Evolutionary conservation across 2,329 filamentous ascomycete species (phyloP).

Genomic region (Albifimbria verrucaria): DNA sequence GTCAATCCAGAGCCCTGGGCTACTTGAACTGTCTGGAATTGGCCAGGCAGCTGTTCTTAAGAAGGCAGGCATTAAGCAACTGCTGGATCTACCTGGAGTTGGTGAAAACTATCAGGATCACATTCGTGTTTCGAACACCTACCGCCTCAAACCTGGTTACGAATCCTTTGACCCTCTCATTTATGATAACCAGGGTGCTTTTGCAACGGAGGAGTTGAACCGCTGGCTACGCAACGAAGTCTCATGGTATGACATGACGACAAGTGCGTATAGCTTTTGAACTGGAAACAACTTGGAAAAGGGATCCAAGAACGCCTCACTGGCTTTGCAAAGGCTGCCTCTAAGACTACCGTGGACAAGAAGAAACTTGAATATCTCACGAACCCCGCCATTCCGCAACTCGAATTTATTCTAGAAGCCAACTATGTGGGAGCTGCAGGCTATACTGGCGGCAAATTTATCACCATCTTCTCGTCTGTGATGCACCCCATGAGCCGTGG

Average conservation of each 20-base stretch:
- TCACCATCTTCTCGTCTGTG: conserved; percentile 53
- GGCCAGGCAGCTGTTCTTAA: not conserved
- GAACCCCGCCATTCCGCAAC: conserved; percentile 19
- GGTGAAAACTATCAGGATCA: not conserved
- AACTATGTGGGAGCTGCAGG: conserved; percentile 26
- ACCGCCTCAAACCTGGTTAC: not conserved
- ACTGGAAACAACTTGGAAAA: not conserved
- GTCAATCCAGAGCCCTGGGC: not conserved
- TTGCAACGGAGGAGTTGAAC: not conserved
- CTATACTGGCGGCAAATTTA: conserved; percentile 27
- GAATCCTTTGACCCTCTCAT: not conserved
- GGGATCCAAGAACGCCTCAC: not conserved
- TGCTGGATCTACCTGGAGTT: not conserved
- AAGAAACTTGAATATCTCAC: conserved; percentile 38
- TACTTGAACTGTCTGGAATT: not conserved
- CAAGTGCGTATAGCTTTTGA: conserved; percentile 1
- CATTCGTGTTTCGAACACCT: not conserved
- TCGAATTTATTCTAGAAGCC: conserved; percentile 25
- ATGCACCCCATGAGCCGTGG: conserved; percentile 53
- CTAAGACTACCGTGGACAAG: conserved; percentile 27
- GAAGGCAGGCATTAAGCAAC: not conserved
- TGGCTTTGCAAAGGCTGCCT: conserved; percentile 15
- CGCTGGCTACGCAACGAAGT: conserved; percentile 2
- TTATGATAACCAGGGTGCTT: not conserved
- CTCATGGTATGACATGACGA: conserved; percentile 4